Percentiles rank a stretch among this genome's conserved stretches.
These are phyloP conservation scores for Metroxylon sagu DNA, from an alignment of 176 grass and related monocot genomes.

Conservation along the genomic window DNA sequence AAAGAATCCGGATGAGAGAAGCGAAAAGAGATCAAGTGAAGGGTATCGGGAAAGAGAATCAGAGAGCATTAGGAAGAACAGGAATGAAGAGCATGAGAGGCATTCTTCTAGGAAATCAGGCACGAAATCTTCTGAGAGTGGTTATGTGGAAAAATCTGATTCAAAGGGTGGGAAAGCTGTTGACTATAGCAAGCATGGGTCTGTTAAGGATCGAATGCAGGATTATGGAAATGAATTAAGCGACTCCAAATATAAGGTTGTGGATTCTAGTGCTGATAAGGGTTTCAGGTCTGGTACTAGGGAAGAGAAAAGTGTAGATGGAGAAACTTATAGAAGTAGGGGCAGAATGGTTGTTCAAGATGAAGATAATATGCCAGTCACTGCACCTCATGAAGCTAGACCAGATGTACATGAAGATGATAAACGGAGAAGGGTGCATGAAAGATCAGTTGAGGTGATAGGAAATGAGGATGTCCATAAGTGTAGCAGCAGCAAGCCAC, in stretches of 20 bases:
- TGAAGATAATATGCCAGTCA: conserved; percentile 16
- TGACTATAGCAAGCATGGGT: conserved; percentile 27
- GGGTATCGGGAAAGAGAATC: conserved; percentile 31
- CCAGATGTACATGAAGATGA: conserved; percentile 18
- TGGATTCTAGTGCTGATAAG: conserved; percentile 22
- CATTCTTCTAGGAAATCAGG: conserved; percentile 30
- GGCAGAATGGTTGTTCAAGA: not conserved
- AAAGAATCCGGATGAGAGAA: conserved; percentile 44
- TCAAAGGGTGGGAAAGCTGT: conserved; percentile 22
- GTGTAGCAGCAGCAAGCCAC: conserved; percentile 2
- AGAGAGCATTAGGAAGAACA: conserved; percentile 34
- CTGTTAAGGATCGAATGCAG: conserved; percentile 1
- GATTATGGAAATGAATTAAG: conserved; percentile 24
- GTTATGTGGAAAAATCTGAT: conserved; percentile 25
- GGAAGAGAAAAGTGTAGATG: conserved; percentile 20
- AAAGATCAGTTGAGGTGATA: conserved; percentile 10
- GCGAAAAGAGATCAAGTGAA: conserved; percentile 30
- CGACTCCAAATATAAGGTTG: conserved; percentile 22
- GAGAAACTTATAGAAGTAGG: conserved; percentile 12
- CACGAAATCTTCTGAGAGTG: conserved; percentile 24
- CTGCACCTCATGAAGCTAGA: conserved; percentile 19
- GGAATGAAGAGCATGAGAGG: conserved; percentile 41
- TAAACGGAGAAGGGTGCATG: conserved; percentile 11
- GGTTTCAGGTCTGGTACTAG: conserved; percentile 6
- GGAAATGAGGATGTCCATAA: conserved; percentile 7